Evolutionary conservation across 2,329 filamentous ascomycete species (phyloP).

Genomic region (Talaromyces sp.): DNA sequence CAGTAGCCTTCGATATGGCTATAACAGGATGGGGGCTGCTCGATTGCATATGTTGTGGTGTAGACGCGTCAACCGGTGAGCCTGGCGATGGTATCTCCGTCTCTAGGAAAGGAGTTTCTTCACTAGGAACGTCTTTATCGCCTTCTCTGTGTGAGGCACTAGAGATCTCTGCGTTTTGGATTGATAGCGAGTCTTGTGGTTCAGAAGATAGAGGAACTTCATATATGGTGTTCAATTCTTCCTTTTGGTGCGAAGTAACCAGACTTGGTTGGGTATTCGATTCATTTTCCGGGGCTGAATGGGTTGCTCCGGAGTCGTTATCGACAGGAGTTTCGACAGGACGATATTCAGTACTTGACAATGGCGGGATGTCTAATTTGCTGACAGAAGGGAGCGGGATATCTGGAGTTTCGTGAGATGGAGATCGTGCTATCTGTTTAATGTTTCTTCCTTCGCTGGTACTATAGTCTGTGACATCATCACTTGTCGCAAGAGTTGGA

Average conservation of each 20-base stretch:
- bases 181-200: not conserved
- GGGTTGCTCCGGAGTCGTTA: not conserved
- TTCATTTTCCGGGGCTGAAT: not conserved
- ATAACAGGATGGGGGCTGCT: not conserved
- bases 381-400: no score
- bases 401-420: not conserved
- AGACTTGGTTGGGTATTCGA: not conserved
- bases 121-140: not conserved
- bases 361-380: not conserved
- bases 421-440: no score
- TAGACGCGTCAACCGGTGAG: not conserved
- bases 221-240: not conserved
- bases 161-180: not conserved
- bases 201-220: not conserved
- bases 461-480: not conserved
- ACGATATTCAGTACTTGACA: not conserved
- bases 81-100: constrained; percentile 8
- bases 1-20: not conserved
- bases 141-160: not conserved
- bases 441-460: no score
- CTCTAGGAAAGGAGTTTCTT: not conserved
- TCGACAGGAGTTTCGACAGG: not conserved
- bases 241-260: not conserved
- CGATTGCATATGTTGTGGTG: not conserved
- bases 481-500: not conserved